These are phyloP conservation scores for Dryas integrifolia DNA, from an alignment of 331 rosid species.

Conservation along the genomic window DNA sequence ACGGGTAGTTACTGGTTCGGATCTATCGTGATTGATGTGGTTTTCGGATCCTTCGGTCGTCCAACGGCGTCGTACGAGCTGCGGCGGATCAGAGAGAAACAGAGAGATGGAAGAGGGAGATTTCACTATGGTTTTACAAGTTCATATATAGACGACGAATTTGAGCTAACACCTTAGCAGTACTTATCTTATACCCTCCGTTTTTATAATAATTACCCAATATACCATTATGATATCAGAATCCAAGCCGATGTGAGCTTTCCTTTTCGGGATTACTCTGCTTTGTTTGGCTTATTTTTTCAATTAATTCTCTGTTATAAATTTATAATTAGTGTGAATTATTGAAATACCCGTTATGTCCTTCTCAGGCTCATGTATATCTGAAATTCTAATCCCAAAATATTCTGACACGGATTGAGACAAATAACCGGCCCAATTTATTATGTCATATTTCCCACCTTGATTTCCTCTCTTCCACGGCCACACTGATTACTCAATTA, in stretches of 20 bases:
- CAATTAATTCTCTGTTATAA: neutral
- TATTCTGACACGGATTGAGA: slow-evolving; percentile 13
- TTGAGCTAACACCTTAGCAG: slow-evolving; percentile 10
- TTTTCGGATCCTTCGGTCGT: slow-evolving; percentile 6
- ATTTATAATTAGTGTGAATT: neutral
- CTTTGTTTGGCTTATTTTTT: neutral
- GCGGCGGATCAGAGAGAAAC: slow-evolving; percentile 38
- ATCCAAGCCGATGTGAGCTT: neutral
- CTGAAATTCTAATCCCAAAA: neutral
- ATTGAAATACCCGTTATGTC: too few species aligned
- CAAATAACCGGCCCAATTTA: slow-evolving; percentile 10
- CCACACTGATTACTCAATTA: neutral
- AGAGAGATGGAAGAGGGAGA: neutral
- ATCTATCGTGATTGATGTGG: slow-evolving; percentile 5
- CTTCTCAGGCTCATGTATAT: neutral
- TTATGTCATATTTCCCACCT: neutral
- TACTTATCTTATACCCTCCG: neutral
- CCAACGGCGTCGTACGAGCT: slow-evolving; percentile 24
- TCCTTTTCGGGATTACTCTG: neutral
- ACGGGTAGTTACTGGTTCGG: neutral
- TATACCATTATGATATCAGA: neutral
- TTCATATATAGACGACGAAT: slow-evolving; percentile 20
- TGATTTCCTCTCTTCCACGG: neutral
- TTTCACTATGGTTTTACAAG: neutral
- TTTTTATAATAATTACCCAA: neutral